Percentiles rank a stretch among this genome's conserved stretches.
phyloP scores from a whole-genome alignment of 768 basidiomycete species.

The Collybia mongolica region DNA sequence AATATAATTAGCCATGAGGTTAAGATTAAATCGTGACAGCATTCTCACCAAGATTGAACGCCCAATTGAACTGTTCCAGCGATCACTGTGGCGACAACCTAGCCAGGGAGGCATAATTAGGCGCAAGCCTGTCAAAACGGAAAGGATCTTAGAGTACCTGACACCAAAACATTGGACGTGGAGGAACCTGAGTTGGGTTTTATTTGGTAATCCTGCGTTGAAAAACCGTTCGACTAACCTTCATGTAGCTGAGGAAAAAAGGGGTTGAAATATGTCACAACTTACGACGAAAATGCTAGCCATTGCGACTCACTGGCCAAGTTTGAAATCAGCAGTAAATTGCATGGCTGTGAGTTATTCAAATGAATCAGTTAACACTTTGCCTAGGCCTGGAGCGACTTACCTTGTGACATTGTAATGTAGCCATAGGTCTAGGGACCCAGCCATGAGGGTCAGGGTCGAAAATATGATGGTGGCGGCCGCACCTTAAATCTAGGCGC shows the following conservation, averaged over 20 bases:
- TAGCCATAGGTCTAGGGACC: constrained; percentile 57
- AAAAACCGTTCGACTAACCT: constrained; percentile 28
- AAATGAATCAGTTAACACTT: too few species aligned
- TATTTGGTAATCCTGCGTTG: background rate
- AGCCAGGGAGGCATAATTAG: background rate
- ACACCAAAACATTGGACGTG: constrained; percentile 64
- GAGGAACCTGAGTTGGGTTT: constrained; percentile 42
- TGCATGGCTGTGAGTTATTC: constrained; percentile 49
- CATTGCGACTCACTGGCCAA: constrained; percentile 64
- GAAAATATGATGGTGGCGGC: background rate
- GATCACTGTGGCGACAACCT: constrained; percentile 55
- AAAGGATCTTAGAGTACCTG: constrained; percentile 36
- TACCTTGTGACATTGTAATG: constrained; percentile 57
- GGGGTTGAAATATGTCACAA: too few species aligned
- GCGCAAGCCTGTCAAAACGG: background rate
- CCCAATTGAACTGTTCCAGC: constrained; percentile 68
- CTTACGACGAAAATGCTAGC: too few species aligned
- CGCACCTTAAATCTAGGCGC: constrained; percentile 35
- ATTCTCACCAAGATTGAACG: constrained; percentile 57
- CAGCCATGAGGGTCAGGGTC: constrained; percentile 21
- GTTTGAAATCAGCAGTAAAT: constrained; percentile 73
- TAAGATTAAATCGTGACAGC: background rate
- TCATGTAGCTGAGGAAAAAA: constrained; percentile 41
- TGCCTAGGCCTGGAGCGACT: background rate
- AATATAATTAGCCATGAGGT: background rate